Evolutionary conservation across 2,329 filamentous ascomycete genomes (phyloP).

Genomic region (Fusarium duplospermum): DNA sequence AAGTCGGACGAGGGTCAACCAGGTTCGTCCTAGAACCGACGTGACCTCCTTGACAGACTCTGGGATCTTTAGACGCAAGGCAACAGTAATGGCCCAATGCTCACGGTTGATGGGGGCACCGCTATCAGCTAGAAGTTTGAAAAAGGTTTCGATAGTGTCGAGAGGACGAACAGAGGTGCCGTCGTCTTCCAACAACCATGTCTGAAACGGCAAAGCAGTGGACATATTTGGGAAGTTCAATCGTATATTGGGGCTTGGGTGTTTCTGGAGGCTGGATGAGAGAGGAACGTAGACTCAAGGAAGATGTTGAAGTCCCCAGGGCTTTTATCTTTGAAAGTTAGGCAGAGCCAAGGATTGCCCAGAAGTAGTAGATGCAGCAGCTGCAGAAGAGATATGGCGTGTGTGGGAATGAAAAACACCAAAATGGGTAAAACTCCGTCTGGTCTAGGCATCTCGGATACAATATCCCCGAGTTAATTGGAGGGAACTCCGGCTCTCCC

Average conservation of each 20-base stretch:
- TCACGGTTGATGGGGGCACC: slow-evolving; percentile 44
- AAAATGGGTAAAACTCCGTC: background rate
- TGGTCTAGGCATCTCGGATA: background rate
- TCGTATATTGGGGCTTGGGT: background rate
- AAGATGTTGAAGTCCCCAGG: background rate
- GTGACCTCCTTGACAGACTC: slow-evolving; percentile 36
- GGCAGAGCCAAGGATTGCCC: background rate
- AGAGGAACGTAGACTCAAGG: background rate
- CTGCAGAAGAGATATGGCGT: background rate
- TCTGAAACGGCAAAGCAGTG: background rate
- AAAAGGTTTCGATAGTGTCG: slow-evolving; percentile 43
- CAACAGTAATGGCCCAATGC: slow-evolving; percentile 47
- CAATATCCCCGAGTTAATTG: background rate
- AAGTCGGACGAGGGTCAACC: slow-evolving; percentile 30
- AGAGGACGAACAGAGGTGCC: slow-evolving; percentile 13
- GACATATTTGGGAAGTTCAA: background rate
- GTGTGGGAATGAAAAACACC: background rate
- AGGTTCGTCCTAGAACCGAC: slow-evolving; percentile 28
- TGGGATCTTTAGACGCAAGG: slow-evolving; percentile 21
- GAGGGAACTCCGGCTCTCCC: background rate
- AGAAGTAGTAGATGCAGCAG: background rate
- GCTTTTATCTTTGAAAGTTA: background rate
- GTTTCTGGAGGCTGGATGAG: background rate
- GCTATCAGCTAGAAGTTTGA: slow-evolving; percentile 46
- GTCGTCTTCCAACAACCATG: background rate